Conservation (phyloP, 2,329 filamentous ascomycete species). For the Paecilomyces sp. region DNA sequence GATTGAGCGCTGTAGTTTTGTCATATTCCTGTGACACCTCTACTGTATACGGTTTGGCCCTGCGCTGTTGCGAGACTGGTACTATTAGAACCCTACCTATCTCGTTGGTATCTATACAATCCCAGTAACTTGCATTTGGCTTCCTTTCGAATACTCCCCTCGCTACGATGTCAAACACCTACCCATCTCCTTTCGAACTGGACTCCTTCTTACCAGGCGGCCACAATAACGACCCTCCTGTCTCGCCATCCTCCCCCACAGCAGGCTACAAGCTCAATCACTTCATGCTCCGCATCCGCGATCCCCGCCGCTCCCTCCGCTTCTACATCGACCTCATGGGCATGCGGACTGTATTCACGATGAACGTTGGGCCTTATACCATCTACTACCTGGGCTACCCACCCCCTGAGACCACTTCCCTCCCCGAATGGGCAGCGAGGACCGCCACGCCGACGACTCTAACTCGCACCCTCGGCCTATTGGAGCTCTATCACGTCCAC, state of each 20-base stretch:
- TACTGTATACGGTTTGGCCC: no score
- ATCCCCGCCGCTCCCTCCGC: constrained; percentile 25
- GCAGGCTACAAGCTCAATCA: constrained; percentile 31
- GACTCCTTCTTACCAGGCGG: neutral
- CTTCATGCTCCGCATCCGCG: constrained; percentile 28
- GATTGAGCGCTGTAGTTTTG: neutral
- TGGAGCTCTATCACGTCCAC: constrained; percentile 33
- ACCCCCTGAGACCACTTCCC: constrained; percentile 17
- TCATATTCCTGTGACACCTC: neutral
- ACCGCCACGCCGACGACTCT: constrained; percentile 18
- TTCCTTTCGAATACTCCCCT: neutral
- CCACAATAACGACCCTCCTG: neutral
- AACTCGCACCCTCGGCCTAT: constrained; percentile 23
- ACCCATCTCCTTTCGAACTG: neutral
- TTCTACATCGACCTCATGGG: constrained; percentile 34
- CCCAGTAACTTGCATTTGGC: neutral
- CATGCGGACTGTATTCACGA: constrained; percentile 32
- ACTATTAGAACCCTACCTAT: neutral
- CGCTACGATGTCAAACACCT: neutral
- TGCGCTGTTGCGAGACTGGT: no score
- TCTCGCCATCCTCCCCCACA: constrained; percentile 16
- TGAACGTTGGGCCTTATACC: constrained; percentile 33
- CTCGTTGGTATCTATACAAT: neutral
- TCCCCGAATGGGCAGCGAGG: constrained; percentile 19
- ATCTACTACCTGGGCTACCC: constrained; percentile 35